Base-by-base conservation (phyloP, 164 flowering plant species). In the Piper longum region DNA sequence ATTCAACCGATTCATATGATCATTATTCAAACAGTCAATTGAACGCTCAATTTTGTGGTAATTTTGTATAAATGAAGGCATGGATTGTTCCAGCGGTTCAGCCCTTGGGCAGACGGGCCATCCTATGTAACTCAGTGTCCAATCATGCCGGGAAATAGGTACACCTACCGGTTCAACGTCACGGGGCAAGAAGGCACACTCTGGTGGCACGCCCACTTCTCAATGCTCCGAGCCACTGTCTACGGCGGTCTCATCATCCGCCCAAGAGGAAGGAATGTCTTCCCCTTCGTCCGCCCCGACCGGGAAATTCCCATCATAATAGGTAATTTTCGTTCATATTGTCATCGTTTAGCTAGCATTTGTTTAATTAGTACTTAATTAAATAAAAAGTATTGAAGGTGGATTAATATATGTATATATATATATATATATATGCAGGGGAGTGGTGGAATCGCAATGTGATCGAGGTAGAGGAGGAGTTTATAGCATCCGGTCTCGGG, bases 371-470 rank as follows among this genome's bases (percentile, higher is more conserved):
- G 36, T 26, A 26, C 36, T 26, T 26, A 26, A 26, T 26, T 26
- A 26, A 26, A 26, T 26, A 26, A 26, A 26, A 26, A 26, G 1
- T 26, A 26, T 26, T 26, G 36, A 26, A 26, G 36, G 36, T 26
- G 36, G 36, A 26, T 26, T 26, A 26, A 26, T 26, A 26, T n/a
- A n/a, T n/a, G n/a, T n/a, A n/a, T n/a, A n/a, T n/a, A n/a, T n/a
- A n/a, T n/a, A n/a, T n/a, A n/a, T n/a, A n/a, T 26, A 26, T 26
- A 26, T 26, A 57, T 3, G 56, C 79, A 84, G 91, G 91, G 5
- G 90, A 86, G 45, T 86, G 92, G 92, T 86, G 83, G 85, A 76
- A 89, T 42, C 89, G 79, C 2, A 79, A 85, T 65, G 78, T 80
- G 3, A 59, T 83, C 1, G 85, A 84, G 1, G 78, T 86, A 0